These are phyloP conservation scores for Aureobasidium uvarum DNA, from an alignment of 2,329 filamentous ascomycete species.

Conservation along the genomic window DNA sequence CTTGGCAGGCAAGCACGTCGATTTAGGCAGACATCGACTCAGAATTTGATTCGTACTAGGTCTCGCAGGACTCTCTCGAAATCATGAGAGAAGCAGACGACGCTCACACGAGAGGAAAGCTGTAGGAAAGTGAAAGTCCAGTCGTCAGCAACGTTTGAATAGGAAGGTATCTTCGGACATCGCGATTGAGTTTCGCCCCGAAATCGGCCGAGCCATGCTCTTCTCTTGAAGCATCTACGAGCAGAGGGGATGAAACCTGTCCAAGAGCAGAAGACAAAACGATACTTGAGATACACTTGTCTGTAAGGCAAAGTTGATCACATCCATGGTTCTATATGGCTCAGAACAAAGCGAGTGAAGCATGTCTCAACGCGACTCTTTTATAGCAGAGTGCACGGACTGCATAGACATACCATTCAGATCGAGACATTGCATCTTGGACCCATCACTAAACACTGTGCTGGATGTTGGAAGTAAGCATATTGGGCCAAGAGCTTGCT, in stretches of 20 bases:
- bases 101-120: background rate
- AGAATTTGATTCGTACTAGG: no score
- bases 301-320: no score
- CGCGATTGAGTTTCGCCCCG: slow-evolving; percentile 2
- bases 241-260: no score
- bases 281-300: background rate
- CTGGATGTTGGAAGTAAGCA: no score
- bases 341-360: background rate
- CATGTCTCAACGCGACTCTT: background rate
- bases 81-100: no score
- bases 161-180: no score
- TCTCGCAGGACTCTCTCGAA: background rate
- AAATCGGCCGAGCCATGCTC: background rate
- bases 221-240: no score
- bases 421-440: background rate
- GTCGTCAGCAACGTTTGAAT: background rate
- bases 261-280: no score
- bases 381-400: background rate
- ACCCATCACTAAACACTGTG: no score
- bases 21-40: slow-evolving; percentile 16
- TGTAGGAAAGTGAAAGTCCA: no score
- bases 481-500: no score
- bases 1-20: slow-evolving; percentile 3
- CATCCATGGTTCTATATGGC: no score
- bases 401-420: background rate